Evolutionary conservation across 176 grass and related monocot genomes (phyloP), one percentile per base, ranked within the genome.

Genomic region (Chrysopogon serrulatus): DNA sequence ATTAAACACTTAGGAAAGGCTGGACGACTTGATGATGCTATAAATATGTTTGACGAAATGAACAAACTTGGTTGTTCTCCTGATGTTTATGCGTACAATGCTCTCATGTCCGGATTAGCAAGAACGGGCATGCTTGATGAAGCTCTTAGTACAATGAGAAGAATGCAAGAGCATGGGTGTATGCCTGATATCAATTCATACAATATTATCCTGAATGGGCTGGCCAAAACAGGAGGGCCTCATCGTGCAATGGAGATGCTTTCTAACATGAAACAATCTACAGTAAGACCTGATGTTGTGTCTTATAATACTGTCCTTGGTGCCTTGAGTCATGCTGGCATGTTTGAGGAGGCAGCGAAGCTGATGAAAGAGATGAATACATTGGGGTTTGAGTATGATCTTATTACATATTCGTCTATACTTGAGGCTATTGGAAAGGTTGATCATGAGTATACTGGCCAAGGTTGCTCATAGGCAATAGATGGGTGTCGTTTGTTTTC

Each of bases 1-100:
- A 97, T 97, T 85, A 97, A 97, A 86, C 92, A 97, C 90, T 94
- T 98, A 62, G 93, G 96, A 73, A 98, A 88, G 63, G 89, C 84
- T 56, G 93, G 93, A 12, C 65, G 85, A 43, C 82, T 97, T 53
- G 87, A 92, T 87, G 95, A 94, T 83, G 92, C 92, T 73, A 48
- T 94, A 78, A 75, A 86, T 87, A 82, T 94, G 76, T 97, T 97
- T 76, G 86, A 97, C 45, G 95, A 97, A 82, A 94, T 94, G 95
- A 97, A 92, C 57, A 89, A 92, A 82, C 86, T 94, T 39, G 90
- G 90, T 48, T 94, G 92, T 69, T 82, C 56, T 78, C 90, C 88
- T 85, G 90, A 97, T 91, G 87, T 86, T 60, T 98, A 92, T 86
- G 87, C 95, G 42, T 94, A 98, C 74, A 98, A 97, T 53, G 95